These are phyloP conservation scores for Ophiostoma australiae DNA, from an alignment of 2,329 filamentous ascomycete genomes.

Conservation along the genomic window DNA sequence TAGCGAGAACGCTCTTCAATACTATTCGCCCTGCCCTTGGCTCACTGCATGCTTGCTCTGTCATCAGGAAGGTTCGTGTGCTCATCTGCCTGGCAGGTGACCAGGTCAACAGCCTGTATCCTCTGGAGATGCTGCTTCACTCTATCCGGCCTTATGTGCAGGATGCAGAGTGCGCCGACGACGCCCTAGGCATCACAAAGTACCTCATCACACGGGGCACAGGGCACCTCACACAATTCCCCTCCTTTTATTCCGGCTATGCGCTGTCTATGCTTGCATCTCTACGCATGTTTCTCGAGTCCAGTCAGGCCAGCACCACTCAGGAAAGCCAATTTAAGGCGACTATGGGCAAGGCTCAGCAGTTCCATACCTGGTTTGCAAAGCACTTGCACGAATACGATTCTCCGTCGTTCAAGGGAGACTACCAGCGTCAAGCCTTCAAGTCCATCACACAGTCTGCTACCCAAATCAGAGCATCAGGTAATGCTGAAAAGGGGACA, in stretches of 20 bases:
- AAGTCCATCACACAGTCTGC: constrained; percentile 64
- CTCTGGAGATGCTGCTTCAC: constrained; percentile 83
- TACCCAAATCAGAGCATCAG: constrained; percentile 59
- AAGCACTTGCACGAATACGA: constrained; percentile 61
- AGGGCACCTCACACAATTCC: constrained; percentile 57
- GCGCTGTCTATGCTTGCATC: constrained; percentile 74
- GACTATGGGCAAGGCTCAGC: constrained; percentile 69
- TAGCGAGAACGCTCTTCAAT: constrained; percentile 73
- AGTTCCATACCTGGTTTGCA: constrained; percentile 75
- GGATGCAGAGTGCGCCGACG: constrained; percentile 82
- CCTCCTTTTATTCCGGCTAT: constrained; percentile 77
- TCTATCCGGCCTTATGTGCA: constrained; percentile 72
- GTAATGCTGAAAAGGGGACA: constrained; percentile 63
- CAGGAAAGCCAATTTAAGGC: constrained; percentile 77
- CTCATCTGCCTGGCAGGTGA: constrained; percentile 72
- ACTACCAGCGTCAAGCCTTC: constrained; percentile 53
- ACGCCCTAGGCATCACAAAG: constrained; percentile 78
- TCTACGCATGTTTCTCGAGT: constrained; percentile 68
- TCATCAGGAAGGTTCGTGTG: constrained; percentile 79
- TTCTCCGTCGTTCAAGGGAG: constrained; percentile 48
- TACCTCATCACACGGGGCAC: constrained; percentile 71
- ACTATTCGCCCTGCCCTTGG: constrained; percentile 79
- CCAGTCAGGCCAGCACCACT: constrained; percentile 70
- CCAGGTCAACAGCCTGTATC: constrained; percentile 70
- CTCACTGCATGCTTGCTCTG: constrained; percentile 77